phyloP scores from a whole-genome alignment of 305 asterid species.

The Coffea humblotiana region DNA sequence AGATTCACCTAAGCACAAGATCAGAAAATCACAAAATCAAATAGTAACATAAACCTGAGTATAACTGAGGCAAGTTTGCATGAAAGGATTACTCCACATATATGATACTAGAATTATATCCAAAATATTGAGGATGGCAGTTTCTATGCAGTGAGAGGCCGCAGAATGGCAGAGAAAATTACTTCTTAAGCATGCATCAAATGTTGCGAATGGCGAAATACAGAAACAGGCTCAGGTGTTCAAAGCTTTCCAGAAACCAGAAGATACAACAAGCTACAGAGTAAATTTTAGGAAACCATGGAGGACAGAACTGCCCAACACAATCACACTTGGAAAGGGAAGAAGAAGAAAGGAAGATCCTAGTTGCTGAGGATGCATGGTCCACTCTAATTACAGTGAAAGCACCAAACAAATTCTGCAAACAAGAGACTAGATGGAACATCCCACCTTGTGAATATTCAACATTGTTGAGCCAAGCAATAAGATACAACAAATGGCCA shows the following conservation, averaged over 20 bases:
- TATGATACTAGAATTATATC: neutral
- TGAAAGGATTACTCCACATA: neutral
- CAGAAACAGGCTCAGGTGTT: neutral
- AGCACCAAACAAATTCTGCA: neutral
- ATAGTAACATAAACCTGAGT: neutral
- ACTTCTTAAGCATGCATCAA: neutral
- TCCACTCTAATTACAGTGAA: neutral
- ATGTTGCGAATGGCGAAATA: neutral
- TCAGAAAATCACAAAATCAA: slow-evolving; percentile 13
- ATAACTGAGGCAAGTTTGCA: neutral
- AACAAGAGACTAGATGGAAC: neutral
- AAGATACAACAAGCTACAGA: neutral
- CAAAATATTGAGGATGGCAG: neutral
- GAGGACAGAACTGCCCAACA: neutral
- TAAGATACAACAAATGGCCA: neutral
- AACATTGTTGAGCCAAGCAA: neutral
- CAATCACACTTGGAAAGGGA: neutral
- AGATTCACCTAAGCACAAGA: slow-evolving; percentile 71
- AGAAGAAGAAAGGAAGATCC: neutral
- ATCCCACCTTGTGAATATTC: neutral
- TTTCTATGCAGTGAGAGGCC: neutral
- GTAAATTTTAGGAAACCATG: neutral
- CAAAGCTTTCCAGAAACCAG: neutral
- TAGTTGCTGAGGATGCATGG: neutral
- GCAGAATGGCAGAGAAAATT: neutral